phyloP scores from a whole-genome alignment of 2,329 filamentous ascomycete species.

The Aspergillus sp. region DNA sequence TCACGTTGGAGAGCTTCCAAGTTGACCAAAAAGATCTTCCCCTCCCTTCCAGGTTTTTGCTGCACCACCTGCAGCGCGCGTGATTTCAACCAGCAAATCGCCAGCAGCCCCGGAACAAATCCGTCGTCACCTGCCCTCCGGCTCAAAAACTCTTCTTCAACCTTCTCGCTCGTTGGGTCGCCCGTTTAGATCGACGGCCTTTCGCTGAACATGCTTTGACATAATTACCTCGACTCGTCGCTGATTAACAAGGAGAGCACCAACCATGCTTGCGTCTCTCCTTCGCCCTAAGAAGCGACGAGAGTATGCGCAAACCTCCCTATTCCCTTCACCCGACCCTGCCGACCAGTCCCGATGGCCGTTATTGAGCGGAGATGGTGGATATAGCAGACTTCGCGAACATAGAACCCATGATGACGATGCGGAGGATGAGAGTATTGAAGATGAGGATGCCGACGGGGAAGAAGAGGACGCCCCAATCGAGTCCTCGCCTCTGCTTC shows the following conservation, averaged over 20 bases:
- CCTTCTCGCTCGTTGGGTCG: background rate
- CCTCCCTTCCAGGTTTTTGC: slow-evolving; percentile 4
- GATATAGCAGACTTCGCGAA: slow-evolving; percentile 21
- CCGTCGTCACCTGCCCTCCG: background rate
- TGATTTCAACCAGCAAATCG: slow-evolving; percentile 15
- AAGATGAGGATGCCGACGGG: slow-evolving; percentile 37
- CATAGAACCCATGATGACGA: slow-evolving; percentile 35
- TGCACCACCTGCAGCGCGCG: slow-evolving; percentile 14
- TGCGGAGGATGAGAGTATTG: slow-evolving; percentile 42
- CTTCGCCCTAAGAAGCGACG: slow-evolving; percentile 31
- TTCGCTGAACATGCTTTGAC: slow-evolving; percentile 6
- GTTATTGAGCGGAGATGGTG: slow-evolving; percentile 14
- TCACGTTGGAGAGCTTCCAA: slow-evolving; percentile 2
- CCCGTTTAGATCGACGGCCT: background rate
- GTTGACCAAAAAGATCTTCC: background rate
- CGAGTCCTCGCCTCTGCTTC: slow-evolving; percentile 59
- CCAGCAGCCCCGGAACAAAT: slow-evolving; percentile 5
- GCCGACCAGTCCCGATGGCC: slow-evolving; percentile 24
- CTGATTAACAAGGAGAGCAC: background rate
- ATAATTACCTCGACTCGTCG: background rate
- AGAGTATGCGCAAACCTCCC: slow-evolving; percentile 25
- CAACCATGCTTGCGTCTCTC: slow-evolving; percentile 33
- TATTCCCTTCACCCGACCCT: slow-evolving; percentile 30
- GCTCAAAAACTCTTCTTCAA: background rate
- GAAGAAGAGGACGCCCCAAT: slow-evolving; percentile 46